Evolutionary conservation across 129 eudicot genomes (phyloP), one percentile per base, ranked within the genome.

Genomic region (Escallonia herrerae): DNA sequence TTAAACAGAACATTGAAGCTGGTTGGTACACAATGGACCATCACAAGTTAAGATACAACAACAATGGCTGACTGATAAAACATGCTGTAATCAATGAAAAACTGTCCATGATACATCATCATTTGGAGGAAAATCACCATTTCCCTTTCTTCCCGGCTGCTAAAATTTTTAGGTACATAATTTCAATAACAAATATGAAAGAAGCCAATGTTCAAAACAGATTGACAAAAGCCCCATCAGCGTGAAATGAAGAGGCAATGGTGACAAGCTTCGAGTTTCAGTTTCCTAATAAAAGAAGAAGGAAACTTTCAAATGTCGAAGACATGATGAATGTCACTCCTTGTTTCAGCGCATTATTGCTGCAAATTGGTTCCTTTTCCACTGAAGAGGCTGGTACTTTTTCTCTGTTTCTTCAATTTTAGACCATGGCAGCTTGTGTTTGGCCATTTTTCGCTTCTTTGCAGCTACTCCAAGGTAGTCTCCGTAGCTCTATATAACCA

Each of bases 351-450:
- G 61, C 54, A 66, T 54, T 22, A 22, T 22, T 50, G 54, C 81
- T 15, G 79, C 90, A 64, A 76, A 67, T 10, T 42, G 76, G 60
- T 71, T 72, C 77, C 82, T 75, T 72, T 66, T 84, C 91, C 84
- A 81, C 60, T 53, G 67, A n/a, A 81, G 72, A 15, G 79, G 67
- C 39, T 80, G 76, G 65, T 74, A 56, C 43, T 60, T 73, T 58
- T 62, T 63, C 6, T 69, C 40, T 5, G 64, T 57, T 70, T 72
- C 75, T 43, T 75, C 82, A 0, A 58, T 68, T 69, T 78, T 84
- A 60, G 67, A 74, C 91, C 87, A 84, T 47, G 91, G 84, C 65
- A 78, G 64, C 76, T 73, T 81, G 78, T 60, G 78, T 38, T 79
- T 81, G 2, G 87, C 93, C 67, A 76, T 45, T 43, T 71, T 79